Conservation (phyloP, 2,329 filamentous ascomycete genomes). For the Alternaria sp. region DNA sequence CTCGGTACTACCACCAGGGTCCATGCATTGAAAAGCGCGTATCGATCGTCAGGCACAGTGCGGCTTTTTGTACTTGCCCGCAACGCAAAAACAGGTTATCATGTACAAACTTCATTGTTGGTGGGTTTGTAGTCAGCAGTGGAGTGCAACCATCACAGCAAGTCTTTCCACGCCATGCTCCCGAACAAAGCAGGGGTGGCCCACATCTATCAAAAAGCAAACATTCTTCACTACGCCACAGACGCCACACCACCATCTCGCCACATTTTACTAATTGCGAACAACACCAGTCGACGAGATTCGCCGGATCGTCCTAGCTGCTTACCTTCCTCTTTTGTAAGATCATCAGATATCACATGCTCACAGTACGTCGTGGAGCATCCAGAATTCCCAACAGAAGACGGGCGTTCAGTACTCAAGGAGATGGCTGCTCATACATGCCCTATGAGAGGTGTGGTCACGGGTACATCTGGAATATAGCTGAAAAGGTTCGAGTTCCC, state of each 20-base stretch:
- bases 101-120: neutral
- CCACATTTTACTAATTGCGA: slow-evolving; percentile 2
- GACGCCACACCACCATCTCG: slow-evolving; percentile 1
- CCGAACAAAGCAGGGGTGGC: neutral
- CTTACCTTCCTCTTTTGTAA: neutral
- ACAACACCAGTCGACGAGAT: slow-evolving; percentile 6
- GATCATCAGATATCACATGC: neutral
- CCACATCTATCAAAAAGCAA: slow-evolving; percentile 5
- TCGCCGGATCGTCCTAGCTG: slow-evolving; percentile 4
- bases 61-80: slow-evolving; percentile 4
- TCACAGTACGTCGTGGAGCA: too few relatives aligned
- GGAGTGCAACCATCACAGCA: neutral
- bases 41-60: slow-evolving; percentile 25
- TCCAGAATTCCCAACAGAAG: too few relatives aligned
- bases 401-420: too few relatives aligned
- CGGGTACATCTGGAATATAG: too few relatives aligned
- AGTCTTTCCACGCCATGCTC: neutral
- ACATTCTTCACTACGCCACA: neutral
- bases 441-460: too few relatives aligned
- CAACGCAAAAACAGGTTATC: slow-evolving; percentile 8
- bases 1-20: slow-evolving; percentile 14
- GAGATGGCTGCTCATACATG: too few relatives aligned
- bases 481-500: too few relatives aligned
- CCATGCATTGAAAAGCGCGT: slow-evolving; percentile 4
- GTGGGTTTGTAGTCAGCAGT: neutral